Conservation (phyloP, 768 basidiomycete genomes). For the Lactarius indigo region DNA sequence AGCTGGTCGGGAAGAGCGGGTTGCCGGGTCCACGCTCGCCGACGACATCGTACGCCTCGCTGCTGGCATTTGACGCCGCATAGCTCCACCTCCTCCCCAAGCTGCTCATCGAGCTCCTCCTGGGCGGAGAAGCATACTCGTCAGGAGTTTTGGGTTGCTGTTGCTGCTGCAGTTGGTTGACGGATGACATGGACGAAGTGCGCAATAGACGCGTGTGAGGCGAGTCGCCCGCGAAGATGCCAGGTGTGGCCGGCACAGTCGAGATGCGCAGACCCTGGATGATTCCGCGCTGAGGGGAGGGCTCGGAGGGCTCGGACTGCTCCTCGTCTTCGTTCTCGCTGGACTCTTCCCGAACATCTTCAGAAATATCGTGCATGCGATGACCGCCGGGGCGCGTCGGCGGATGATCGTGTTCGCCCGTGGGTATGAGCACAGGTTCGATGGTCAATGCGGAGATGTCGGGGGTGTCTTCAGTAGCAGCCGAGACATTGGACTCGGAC, state of each 20-base stretch:
- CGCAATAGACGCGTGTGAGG: constrained; percentile 25
- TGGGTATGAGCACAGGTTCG: constrained; percentile 48
- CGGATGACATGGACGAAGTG: constrained; percentile 29
- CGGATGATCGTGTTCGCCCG: constrained; percentile 26
- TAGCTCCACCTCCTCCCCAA: constrained; percentile 19
- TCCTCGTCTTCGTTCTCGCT: constrained; percentile 12
- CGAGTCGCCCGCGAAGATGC: constrained; percentile 20
- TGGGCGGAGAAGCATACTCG: background rate
- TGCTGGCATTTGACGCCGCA: constrained; percentile 22
- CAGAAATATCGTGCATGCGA: constrained; percentile 32
- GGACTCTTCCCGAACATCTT: constrained; percentile 20
- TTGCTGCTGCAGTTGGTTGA: background rate
- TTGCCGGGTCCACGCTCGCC: constrained; percentile 67
- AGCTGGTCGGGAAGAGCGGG: constrained; percentile 80
- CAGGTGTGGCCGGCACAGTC: constrained; percentile 38
- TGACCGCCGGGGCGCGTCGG: constrained; percentile 39
- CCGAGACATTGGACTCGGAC: constrained; percentile 5
- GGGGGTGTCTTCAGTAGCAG: constrained; percentile 1
- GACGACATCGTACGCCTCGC: constrained; percentile 44
- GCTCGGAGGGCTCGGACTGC: background rate
- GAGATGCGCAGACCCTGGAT: constrained; percentile 59
- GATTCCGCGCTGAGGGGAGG: constrained; percentile 8
- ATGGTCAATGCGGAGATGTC: constrained; percentile 34
- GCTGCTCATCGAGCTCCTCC: constrained; percentile 6
- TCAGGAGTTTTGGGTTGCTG: background rate